Percentiles rank a stretch among this genome's conserved stretches.
Evolutionary conservation across 768 basidiomycete species (phyloP).

Genomic region (Naganishia vishniacii): DNA sequence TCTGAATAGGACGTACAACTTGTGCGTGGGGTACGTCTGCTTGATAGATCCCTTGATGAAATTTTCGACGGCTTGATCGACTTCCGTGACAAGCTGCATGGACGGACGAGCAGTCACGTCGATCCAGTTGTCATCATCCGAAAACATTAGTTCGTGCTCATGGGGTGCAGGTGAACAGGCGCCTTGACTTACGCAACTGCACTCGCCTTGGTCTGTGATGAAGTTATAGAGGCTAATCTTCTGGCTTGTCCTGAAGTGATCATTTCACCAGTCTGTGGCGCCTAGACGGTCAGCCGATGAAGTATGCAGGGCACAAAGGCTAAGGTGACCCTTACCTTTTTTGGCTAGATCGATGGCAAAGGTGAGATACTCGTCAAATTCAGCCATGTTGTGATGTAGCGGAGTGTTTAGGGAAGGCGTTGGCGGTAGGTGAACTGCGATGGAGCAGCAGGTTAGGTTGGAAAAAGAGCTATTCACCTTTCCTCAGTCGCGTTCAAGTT

Average conservation of each 20-base stretch:
- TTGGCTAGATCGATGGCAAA: slow-evolving; percentile 70
- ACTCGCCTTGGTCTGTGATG: slow-evolving; percentile 65
- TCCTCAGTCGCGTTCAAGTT: too few species aligned
- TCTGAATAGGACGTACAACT: slow-evolving; percentile 62
- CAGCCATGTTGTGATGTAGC: neutral
- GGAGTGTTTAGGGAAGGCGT: too few species aligned
- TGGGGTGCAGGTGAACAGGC: too few species aligned
- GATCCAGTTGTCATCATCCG: too few species aligned
- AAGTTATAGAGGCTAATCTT: slow-evolving; percentile 52
- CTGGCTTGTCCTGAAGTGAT: slow-evolving; percentile 63
- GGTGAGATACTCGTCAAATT: slow-evolving; percentile 48
- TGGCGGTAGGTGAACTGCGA: too few species aligned
- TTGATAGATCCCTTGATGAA: slow-evolving; percentile 67
- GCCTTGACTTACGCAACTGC: slow-evolving; percentile 47
- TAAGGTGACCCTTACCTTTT: too few species aligned
- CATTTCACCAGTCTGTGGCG: slow-evolving; percentile 41
- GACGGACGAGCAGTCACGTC: slow-evolving; percentile 51
- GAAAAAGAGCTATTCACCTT: too few species aligned
- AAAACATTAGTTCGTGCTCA: too few species aligned
- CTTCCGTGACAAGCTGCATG: slow-evolving; percentile 73
- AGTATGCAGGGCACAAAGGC: too few species aligned
- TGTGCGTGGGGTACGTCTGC: slow-evolving; percentile 64
- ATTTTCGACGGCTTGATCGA: slow-evolving; percentile 84
- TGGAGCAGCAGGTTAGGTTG: too few species aligned
- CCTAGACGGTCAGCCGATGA: too few species aligned